Evolutionary conservation across 768 basidiomycete species (phyloP), one percentile per base, ranked within the genome.

Genomic region (Hydnomerulius pinastri): DNA sequence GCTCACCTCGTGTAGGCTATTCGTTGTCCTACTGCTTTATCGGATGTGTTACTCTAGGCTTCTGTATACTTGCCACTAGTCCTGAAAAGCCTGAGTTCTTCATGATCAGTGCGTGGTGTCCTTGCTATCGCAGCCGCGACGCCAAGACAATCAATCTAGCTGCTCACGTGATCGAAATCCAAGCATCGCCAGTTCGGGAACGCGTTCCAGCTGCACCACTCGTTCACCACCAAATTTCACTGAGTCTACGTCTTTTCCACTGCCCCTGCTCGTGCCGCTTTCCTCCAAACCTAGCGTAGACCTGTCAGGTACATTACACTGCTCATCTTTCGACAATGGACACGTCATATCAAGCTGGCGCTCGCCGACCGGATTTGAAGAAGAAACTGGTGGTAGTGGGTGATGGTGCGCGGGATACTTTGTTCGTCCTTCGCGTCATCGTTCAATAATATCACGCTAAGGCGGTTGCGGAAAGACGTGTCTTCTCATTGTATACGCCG

Each of bases 401-500:
- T 53, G 91, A 92, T 68, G 90, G 90, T 86, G 70, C 75, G 78
- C 70, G 72, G 57, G 54, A 55, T 48, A 55, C 49, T 59, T 49
- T 52, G 50, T 54, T 64, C 61, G 66, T 61, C 57, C 49, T 56
- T 64, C 39, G 35, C 56, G 47, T 51, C 42, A 56, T 50, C 59
- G 51, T 66, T 62, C 56, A 63, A 63, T 54, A 35, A 57, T 53
- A 54, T 57, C 53, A 48, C 49, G 60, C 67, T 55, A 64, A 88
- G 86, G 87, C 70, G 87, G 89, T 52, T 91, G 90, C 65, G 90
- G 89, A 63, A 92, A 96, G 82, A 97, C 94, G 40, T 96, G 94
- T 79, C 78, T 96, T 52, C 82, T 97, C 60, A 97, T 97, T 62
- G 93, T 95, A 30, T 97, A 97, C 65, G 93, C 94, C 20, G 92